Conservation (phyloP, 345 rosid genomes). For the Syzygium grande region DNA sequence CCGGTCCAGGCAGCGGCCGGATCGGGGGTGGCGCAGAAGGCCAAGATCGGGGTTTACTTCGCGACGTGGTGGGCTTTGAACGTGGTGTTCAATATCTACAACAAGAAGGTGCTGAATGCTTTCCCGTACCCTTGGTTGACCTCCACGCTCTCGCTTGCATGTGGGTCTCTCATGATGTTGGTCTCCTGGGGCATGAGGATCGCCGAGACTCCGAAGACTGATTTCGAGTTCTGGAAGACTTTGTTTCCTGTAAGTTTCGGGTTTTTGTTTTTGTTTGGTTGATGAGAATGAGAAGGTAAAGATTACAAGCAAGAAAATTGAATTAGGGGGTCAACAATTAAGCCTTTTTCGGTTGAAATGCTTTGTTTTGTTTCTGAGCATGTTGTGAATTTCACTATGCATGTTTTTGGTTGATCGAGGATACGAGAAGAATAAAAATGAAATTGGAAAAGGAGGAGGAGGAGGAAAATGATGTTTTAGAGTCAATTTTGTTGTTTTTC, state of each 20-base stretch:
- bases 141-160: constrained; percentile 86
- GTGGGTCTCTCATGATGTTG: constrained; percentile 96
- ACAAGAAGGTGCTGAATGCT: constrained; percentile 96
- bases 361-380: neutral
- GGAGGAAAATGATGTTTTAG: neutral
- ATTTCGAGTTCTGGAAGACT: constrained; percentile 89
- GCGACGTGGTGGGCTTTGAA: constrained; percentile 99
- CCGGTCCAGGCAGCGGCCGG: constrained; percentile 39
- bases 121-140: constrained; percentile 98
- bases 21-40: constrained; percentile 44
- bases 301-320: neutral
- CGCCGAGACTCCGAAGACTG: constrained; percentile 88
- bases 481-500: neutral
- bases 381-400: neutral
- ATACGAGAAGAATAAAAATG: neutral
- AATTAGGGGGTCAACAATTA: neutral
- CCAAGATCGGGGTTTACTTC: constrained; percentile 82
- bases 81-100: constrained; percentile 91
- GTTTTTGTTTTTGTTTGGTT: constrained; percentile 22
- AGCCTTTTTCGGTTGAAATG: neutral
- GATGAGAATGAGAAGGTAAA: neutral
- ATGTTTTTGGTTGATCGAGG: neutral
- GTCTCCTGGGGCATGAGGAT: constrained; percentile 84
- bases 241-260: constrained; percentile 74
- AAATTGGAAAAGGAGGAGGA: neutral